phyloP scores from a whole-genome alignment of 2,329 filamentous ascomycete species.

The Talaromyces sp. region DNA sequence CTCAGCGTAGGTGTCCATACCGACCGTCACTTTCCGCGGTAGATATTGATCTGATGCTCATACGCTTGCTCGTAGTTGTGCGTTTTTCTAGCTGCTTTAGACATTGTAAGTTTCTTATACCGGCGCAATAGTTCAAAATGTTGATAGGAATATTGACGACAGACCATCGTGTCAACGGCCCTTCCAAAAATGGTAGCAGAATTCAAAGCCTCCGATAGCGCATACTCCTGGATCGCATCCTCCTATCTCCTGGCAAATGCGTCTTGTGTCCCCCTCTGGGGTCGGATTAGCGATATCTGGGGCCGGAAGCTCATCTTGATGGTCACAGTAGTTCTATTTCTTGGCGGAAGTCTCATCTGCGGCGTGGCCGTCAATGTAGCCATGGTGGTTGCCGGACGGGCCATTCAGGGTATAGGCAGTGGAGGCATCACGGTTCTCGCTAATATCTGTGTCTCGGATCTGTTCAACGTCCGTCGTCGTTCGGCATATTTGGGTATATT shows the following conservation, averaged over 20 bases:
- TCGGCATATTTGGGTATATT: neutral
- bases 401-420: slow-evolving; percentile 49
- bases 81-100: neutral
- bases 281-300: slow-evolving; percentile 53
- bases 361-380: slow-evolving; percentile 46
- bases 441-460: slow-evolving; percentile 44
- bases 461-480: neutral
- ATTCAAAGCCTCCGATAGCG: neutral
- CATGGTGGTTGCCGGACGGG: slow-evolving; percentile 45
- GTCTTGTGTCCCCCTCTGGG: slow-evolving; percentile 9
- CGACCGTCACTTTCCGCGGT: neutral
- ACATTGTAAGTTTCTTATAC: neutral
- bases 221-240: neutral
- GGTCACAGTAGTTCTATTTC: slow-evolving; percentile 49
- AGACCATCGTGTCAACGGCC: slow-evolving; percentile 4
- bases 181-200: neutral
- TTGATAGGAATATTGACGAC: neutral
- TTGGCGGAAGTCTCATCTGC: slow-evolving; percentile 50
- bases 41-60: neutral
- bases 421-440: slow-evolving; percentile 49
- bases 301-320: slow-evolving; percentile 54
- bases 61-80: neutral
- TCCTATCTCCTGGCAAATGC: neutral
- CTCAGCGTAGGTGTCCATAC: slow-evolving; percentile 1
- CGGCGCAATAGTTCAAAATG: neutral